Evolutionary conservation across 371 early-diverging fungal genomes (phyloP).

Genomic region (Actinomucor elegans): DNA sequence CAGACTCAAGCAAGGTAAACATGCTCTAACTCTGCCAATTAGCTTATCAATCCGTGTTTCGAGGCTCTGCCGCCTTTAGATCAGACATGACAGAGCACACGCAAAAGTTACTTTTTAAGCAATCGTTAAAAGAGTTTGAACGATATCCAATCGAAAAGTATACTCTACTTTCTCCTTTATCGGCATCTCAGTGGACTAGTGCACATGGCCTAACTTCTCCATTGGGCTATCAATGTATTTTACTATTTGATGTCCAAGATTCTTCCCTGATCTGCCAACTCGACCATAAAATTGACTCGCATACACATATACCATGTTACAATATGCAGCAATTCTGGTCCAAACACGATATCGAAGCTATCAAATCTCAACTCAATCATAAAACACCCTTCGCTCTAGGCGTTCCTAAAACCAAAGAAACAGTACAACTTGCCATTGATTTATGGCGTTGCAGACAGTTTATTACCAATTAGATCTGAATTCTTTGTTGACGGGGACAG

Average conservation of each 20-base stretch:
- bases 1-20: background rate
- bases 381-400: conserved; percentile 4
- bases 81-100: conserved; percentile 17
- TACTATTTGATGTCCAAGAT: background rate
- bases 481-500: background rate
- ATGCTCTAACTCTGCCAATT: no score
- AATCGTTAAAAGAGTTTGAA: background rate
- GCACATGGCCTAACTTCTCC: background rate
- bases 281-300: conserved; percentile 1
- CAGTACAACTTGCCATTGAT: conserved; percentile 11
- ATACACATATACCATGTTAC: conserved; percentile 19
- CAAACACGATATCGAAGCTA: background rate
- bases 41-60: conserved; percentile 8
- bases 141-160: conserved; percentile 1
- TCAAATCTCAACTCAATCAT: background rate
- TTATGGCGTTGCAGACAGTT: conserved; percentile 22
- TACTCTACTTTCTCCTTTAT: background rate
- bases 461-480: conserved; percentile 6
- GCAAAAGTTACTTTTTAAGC: conserved; percentile 2
- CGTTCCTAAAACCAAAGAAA: conserved; percentile 5
- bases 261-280: background rate
- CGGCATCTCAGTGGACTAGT: background rate
- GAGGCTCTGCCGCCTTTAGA: conserved; percentile 11
- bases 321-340: conserved; percentile 11
- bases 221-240: conserved; percentile 20